Conservation (phyloP, 192 early-diverging fungal species). For the Polychytrium aggregatum region DNA sequence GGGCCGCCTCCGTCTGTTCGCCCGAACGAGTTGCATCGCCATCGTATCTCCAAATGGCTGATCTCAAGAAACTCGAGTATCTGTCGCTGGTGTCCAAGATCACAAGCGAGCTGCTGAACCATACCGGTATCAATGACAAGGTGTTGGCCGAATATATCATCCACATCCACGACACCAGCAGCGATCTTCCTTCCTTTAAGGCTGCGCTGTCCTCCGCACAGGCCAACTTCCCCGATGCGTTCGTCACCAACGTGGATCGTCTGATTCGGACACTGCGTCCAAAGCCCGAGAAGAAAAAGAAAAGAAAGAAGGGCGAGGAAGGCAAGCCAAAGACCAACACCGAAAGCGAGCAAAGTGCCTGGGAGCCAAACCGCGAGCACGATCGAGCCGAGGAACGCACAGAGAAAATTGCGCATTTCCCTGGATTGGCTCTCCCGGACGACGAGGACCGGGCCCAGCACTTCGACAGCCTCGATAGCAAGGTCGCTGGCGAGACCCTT, state of each 20-base stretch:
- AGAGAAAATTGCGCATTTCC: constrained; percentile 39
- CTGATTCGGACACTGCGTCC: constrained; percentile 74
- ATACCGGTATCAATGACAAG: constrained; percentile 83
- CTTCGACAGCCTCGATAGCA: constrained; percentile 30
- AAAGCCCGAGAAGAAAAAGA: constrained; percentile 13
- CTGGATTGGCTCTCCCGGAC: constrained; percentile 55
- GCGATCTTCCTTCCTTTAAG: constrained; percentile 51
- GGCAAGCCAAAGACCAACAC: constrained; percentile 45
- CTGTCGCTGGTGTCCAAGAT: constrained; percentile 85
- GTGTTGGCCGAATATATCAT: constrained; percentile 87
- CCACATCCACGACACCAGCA: constrained; percentile 63
- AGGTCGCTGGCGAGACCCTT: constrained; percentile 38
- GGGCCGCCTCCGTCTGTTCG: too few relatives aligned
- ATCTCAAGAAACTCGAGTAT: constrained; percentile 73
- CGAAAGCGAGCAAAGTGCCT: constrained; percentile 1
- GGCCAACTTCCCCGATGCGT: constrained; percentile 73
- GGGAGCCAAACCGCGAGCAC: constrained; percentile 6
- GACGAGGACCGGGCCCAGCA: constrained; percentile 20
- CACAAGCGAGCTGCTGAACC: constrained; percentile 82
- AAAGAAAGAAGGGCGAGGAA: constrained; percentile 11
- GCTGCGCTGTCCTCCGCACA: constrained; percentile 51
- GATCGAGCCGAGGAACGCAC: constrained; percentile 22
- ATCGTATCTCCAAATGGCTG: constrained; percentile 11
- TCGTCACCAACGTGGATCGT: constrained; percentile 75
- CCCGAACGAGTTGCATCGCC: too few relatives aligned